Percentiles rank a stretch among this genome's conserved stretches.
These are phyloP conservation scores for Exophiala sp. DNA, from an alignment of 2,329 filamentous ascomycete species.

Conservation along the genomic window DNA sequence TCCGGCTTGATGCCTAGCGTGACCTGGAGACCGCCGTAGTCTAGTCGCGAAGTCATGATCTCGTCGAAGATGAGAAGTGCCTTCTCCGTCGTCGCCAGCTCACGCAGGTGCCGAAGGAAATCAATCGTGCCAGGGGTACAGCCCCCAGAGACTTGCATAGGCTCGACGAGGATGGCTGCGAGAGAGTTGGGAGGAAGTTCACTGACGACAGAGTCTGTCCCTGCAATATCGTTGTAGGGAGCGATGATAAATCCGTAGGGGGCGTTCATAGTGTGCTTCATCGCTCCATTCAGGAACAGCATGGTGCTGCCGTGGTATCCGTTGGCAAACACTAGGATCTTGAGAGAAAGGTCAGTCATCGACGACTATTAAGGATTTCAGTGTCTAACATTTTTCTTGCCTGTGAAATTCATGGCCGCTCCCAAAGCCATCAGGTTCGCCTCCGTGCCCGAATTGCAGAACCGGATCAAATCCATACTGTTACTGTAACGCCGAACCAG, in stretches of 20 bases:
- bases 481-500: slow-evolving; percentile 31
- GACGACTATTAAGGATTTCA: neutral
- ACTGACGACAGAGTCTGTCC: neutral
- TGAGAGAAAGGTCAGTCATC: neutral
- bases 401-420: slow-evolving; percentile 1
- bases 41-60: slow-evolving; percentile 47
- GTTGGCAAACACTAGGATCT: neutral
- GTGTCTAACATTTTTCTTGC: neutral
- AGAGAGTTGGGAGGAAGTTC: neutral
- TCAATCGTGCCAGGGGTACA: neutral
- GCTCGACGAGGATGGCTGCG: slow-evolving; percentile 1
- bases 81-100: neutral
- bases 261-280: slow-evolving; percentile 2
- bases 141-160: slow-evolving; percentile 2
- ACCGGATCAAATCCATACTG: slow-evolving; percentile 43
- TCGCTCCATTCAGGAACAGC: neutral
- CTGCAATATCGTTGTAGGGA: slow-evolving; percentile 1
- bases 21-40: slow-evolving; percentile 48
- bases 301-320: slow-evolving; percentile 2
- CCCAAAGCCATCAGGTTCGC: slow-evolving; percentile 5
- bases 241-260: neutral
- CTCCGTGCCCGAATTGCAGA: slow-evolving; percentile 3
- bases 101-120: neutral
- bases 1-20: slow-evolving; percentile 49
- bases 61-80: slow-evolving; percentile 6